Base-by-base conservation (phyloP, 306 rosid genomes). In the Pyrus communis region DNA sequence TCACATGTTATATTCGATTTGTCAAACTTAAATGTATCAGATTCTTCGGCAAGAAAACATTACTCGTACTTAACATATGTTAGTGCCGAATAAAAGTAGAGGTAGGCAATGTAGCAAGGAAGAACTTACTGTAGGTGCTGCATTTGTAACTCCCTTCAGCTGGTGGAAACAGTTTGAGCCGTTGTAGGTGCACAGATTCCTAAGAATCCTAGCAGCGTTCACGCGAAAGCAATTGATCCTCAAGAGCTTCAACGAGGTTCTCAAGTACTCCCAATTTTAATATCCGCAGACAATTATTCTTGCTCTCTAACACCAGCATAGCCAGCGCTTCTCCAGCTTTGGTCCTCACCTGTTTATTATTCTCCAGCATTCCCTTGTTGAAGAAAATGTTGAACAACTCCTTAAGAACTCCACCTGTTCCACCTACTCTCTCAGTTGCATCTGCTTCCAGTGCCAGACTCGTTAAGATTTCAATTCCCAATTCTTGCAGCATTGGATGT, bases 281-380 rank as follows among this genome's bases (percentile, higher is more conserved):
- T 77, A 92, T 83, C 17, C 96, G 76, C 46, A 86, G 80, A 57
- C 98, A 91, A 40, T 96, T 96, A 65, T 76, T 85, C 80, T 78
- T 76, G 85, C 98, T 96, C 71, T 92, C 98, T 73, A 92, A 79
- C 62, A 87, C 97, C 81, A 92, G 87, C 93, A 91, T 88, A 42
- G 99, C 89, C 33, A 96, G 76, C n/a, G 99, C 98, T 86, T 96
- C 96, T 21, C 98, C 99, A 49, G 99, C 93, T 23, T 87, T 92
- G 30, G 52, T 85, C 40, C 86, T 83, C 40, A 86, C 87, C 35
- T 60, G 75, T 45, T 78, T 80, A 64, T 86, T 86, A 42, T 19
- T 77, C 83, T 84, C 87, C 4, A 81, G 75, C 62, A 75, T 66
- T 66, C 23, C 77, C 59, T 85, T 75, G 13, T 83, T 82, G 73